Base-by-base conservation (phyloP, 805 yeast genomes). In the Candida anglica region DNA sequence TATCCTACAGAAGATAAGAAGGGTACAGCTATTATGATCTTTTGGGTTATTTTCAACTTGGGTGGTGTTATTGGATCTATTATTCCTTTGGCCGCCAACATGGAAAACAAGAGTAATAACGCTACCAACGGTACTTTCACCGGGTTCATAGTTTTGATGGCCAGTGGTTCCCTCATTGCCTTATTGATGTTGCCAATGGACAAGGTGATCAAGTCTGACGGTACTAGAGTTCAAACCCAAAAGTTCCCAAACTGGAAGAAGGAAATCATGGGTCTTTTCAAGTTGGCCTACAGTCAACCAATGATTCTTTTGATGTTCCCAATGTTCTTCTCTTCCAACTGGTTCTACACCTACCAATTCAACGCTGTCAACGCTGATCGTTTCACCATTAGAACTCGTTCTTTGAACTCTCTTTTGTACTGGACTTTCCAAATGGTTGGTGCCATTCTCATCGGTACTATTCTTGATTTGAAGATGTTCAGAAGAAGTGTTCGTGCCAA, bases 331-430 rank as follows among this genome's bases (percentile, higher is more conserved):
- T 67, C 79, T 19, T 74, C 83, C 23, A 78, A 78, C 61, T 78
- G 79, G 79, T 78, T 76, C 60, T 76, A 76, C 63, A 73, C 82
- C 29, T 78, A 78, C 54, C 81, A 78, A 56, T 77, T 73, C 47
- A 75, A 76, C 51, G 76, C 72, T 38, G 63, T 70, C 54, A 77
- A 77, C 49, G 73, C 71, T 26, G 73, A 71, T 15, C 59, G 71
- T 31, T 78, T 78, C 57, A 75, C 71, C 46, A 53, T 77, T 39
- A 66, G 82, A 52, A 74, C 84, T 15, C 66, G 84, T 44, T 73
- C 83, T 3, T 66, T 78, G 48, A 78, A 78, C 60, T 73, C 77
- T 14, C 60, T 77, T 31, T 66, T 78, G 30, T 79, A 76, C 58
- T 79, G 82, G 81, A 52, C 71, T 32, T 55, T 73, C 34, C 82